Conservation (phyloP, 148 eudicot genomes). For the Cornus florida region DNA sequence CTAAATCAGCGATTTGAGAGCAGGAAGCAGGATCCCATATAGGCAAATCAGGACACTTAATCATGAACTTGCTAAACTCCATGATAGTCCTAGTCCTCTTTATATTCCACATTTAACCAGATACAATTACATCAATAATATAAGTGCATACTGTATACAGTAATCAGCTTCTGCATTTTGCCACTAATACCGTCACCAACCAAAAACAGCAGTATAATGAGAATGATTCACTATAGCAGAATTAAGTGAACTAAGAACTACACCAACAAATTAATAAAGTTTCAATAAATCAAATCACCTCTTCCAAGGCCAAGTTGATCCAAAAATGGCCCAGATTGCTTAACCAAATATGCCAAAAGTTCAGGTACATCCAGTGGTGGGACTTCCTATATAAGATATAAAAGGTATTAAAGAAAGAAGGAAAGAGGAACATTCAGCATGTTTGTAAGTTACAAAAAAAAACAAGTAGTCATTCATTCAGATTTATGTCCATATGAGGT, state of each 20-base stretch:
- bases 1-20: too few relatives aligned
- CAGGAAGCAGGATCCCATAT: too few relatives aligned
- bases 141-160: neutral
- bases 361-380: slow-evolving; percentile 91
- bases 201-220: neutral
- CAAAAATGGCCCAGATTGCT: slow-evolving; percentile 89
- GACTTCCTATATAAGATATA: slow-evolving; percentile 56
- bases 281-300: slow-evolving; percentile 40
- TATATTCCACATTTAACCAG: neutral
- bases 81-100: neutral
- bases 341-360: slow-evolving; percentile 77
- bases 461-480: neutral
- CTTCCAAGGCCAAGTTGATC: slow-evolving; percentile 91
- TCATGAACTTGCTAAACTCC: too few relatives aligned
- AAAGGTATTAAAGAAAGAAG: neutral
- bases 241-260: neutral
- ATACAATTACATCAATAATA: too few relatives aligned
- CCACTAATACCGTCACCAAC: neutral
- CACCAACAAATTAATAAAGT: neutral
- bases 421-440: slow-evolving; percentile 15
- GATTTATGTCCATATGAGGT: neutral
- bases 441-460: neutral
- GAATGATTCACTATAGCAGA: neutral
- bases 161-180: neutral
- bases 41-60: too few relatives aligned